Evolutionary conservation across 495 filamentous ascomycete species (phyloP).

Genomic region (Xeromyces bisporus): DNA sequence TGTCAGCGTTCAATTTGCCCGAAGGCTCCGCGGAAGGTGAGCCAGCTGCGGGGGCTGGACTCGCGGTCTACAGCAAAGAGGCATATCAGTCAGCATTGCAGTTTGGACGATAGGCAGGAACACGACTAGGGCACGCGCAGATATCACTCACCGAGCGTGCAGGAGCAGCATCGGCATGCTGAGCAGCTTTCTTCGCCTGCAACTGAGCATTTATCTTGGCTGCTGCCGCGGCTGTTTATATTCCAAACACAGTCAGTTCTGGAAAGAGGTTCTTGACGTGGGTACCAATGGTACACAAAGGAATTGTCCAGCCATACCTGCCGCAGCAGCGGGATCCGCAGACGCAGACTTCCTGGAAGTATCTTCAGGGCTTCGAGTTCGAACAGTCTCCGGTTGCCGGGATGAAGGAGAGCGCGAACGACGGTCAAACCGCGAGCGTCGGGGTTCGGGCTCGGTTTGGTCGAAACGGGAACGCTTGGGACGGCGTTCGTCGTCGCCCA

Average conservation of each 20-base stretch:
- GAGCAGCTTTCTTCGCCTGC: constrained; percentile 80
- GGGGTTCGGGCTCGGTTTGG: constrained; percentile 63
- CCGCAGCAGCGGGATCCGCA: constrained; percentile 67
- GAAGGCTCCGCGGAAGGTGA: constrained; percentile 32
- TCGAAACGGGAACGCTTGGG: constrained; percentile 85
- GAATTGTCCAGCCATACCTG: constrained; percentile 37
- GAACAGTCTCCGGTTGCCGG: constrained; percentile 39
- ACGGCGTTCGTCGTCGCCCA: constrained; percentile 68
- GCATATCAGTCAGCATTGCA: constrained; percentile 10
- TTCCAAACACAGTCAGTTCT: constrained; percentile 1
- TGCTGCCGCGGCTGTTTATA: constrained; percentile 60
- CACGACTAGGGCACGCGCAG: neutral
- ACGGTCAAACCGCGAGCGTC: constrained; percentile 61
- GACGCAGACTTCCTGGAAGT: constrained; percentile 23
- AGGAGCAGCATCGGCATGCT: constrained; percentile 86
- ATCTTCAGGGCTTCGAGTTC: constrained; percentile 61
- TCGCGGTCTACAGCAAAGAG: constrained; percentile 31
- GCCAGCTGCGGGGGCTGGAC: constrained; percentile 28
- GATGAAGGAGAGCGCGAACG: constrained; percentile 69
- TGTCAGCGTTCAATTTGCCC: constrained; percentile 58
- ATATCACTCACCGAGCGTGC: constrained; percentile 42
- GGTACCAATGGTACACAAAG: neutral
- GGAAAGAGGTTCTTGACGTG: no score
- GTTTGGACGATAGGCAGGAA: constrained; percentile 7
- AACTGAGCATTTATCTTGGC: constrained; percentile 88